Evolutionary conservation across 371 early-diverging fungal species (phyloP).

Genomic region (Rhizopus delemar): DNA sequence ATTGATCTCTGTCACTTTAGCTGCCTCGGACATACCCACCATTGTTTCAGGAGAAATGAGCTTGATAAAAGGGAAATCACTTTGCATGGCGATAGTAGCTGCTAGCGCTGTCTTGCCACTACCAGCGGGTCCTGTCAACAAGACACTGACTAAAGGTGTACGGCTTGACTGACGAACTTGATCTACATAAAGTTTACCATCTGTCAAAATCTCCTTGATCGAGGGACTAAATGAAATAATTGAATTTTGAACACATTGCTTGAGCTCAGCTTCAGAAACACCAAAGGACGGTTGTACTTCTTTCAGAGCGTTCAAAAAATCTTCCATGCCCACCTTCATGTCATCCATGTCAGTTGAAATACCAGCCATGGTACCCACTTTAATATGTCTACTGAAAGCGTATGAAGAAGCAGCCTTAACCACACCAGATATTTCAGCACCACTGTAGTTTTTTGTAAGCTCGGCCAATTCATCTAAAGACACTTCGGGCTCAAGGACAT

Average conservation of each 20-base stretch:
- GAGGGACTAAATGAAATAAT: constrained; percentile 80
- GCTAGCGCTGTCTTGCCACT: constrained; percentile 98
- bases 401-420: constrained; percentile 99
- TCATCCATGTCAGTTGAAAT: constrained; percentile 82
- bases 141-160: constrained; percentile 87
- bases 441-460: constrained; percentile 98
- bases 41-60: constrained; percentile 97
- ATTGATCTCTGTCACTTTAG: constrained; percentile 92
- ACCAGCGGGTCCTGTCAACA: constrained; percentile 88
- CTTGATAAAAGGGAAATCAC: constrained; percentile 98
- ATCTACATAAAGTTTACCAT: constrained; percentile 83
- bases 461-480: constrained; percentile 87
- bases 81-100: constrained; percentile 92
- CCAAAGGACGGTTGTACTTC: constrained; percentile 99
- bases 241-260: constrained; percentile 81
- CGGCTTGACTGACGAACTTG: constrained; percentile 82
- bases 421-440: constrained; percentile 98
- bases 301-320: constrained; percentile 93
- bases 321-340: constrained; percentile 89
- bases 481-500: constrained; percentile 89
- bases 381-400: constrained; percentile 98
- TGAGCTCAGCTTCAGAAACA: constrained; percentile 90
- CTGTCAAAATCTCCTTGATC: constrained; percentile 76
- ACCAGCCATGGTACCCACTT: constrained; percentile 81
- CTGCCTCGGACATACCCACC: constrained; percentile 94